Percentiles rank a stretch among this genome's conserved stretches.
phyloP scores from a whole-genome alignment of 352 stramenopile genomes.

The Phytophthora cryptogea region DNA sequence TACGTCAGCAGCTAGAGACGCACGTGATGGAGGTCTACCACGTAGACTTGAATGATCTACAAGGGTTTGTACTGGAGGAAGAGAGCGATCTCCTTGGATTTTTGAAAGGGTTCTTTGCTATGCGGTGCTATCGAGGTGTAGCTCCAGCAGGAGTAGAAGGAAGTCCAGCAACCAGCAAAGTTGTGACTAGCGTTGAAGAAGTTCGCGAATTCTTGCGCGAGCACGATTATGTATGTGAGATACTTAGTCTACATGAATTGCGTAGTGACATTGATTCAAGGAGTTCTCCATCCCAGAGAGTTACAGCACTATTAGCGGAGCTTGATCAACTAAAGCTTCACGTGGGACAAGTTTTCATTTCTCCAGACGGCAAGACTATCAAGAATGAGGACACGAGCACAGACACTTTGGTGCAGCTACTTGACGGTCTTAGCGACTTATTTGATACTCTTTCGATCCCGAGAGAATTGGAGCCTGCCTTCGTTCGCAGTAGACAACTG shows the following conservation, averaged over 20 bases:
- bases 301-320: conserved; percentile 10
- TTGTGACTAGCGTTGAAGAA: conserved; percentile 26
- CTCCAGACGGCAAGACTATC: background rate
- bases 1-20: conserved; percentile 59
- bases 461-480: conserved; percentile 14
- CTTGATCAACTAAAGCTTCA: conserved; percentile 17
- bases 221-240: conserved; percentile 28
- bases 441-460: conserved; percentile 27
- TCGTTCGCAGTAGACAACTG: conserved; percentile 20
- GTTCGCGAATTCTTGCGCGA: conserved; percentile 30
- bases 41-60: conserved; percentile 28
- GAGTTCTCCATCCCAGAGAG: conserved; percentile 12
- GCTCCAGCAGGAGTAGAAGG: conserved; percentile 5
- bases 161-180: conserved; percentile 1
- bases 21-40: conserved; percentile 50
- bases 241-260: background rate
- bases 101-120: conserved; percentile 39
- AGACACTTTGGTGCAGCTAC: conserved; percentile 7
- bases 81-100: conserved; percentile 44
- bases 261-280: background rate
- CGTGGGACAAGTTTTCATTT: conserved; percentile 21
- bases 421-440: conserved; percentile 9
- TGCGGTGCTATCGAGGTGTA: conserved; percentile 36
- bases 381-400: conserved; percentile 1
- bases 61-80: conserved; percentile 28